A percentile compares a stretch with the other conserved stretches of the same genome.
Evolutionary conservation across 2,329 filamentous ascomycete species (phyloP).

Genomic region (Capronia americana): DNA sequence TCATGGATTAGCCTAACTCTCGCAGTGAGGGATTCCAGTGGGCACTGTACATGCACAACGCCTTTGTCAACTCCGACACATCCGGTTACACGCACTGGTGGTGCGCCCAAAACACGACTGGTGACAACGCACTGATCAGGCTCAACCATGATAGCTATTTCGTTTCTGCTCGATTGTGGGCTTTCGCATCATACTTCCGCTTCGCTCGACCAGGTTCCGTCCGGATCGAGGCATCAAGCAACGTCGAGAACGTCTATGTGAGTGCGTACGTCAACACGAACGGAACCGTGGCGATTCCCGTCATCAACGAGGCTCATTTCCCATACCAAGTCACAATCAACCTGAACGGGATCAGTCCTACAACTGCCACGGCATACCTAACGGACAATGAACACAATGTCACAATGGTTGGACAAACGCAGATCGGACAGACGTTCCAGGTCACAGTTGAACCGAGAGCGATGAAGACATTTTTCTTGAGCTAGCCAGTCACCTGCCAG

Average conservation of each 20-base stretch:
- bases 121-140: constrained; percentile 38
- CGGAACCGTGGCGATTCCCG: constrained; percentile 45
- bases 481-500: neutral
- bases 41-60: constrained; percentile 61
- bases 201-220: constrained; percentile 50
- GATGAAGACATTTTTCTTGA: constrained; percentile 27
- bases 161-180: constrained; percentile 48
- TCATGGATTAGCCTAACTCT: constrained; percentile 49
- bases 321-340: constrained; percentile 22
- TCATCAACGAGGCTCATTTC: constrained; percentile 38
- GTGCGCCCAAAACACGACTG: constrained; percentile 51
- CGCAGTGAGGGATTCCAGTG: constrained; percentile 61
- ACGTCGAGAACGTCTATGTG: constrained; percentile 36
- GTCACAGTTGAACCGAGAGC: constrained; percentile 23
- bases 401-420: constrained; percentile 21
- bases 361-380: constrained; percentile 45
- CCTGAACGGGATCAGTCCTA: constrained; percentile 39
- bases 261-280: constrained; percentile 46
- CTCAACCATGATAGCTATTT: constrained; percentile 45
- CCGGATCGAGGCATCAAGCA: constrained; percentile 45
- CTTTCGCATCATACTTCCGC: constrained; percentile 50
- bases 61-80: constrained; percentile 56
- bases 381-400: constrained; percentile 45
- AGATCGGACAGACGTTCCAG: constrained; percentile 9
- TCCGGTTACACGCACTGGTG: constrained; percentile 65